Conservation (phyloP, 371 early-diverging fungal genomes). For the Mucor velutinosus region DNA sequence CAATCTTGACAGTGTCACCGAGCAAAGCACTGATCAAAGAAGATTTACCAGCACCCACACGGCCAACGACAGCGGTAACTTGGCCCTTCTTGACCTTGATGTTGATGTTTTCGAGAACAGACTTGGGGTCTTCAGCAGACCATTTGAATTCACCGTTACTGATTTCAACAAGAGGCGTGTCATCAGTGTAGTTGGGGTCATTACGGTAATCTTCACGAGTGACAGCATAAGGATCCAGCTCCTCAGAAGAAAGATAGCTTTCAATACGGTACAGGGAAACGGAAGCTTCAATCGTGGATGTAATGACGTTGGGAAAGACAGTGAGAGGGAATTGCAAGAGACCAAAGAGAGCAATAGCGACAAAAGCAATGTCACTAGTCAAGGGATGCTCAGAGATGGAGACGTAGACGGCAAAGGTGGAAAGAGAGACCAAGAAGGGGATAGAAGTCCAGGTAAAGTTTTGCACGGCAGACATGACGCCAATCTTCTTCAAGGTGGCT, state of each 20-base stretch:
- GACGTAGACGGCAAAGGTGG: constrained; percentile 84
- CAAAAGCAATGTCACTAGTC: constrained; percentile 81
- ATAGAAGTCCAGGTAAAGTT: constrained; percentile 76
- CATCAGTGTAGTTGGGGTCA: constrained; percentile 30
- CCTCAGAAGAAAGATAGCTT: constrained; percentile 75
- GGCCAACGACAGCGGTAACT: constrained; percentile 83
- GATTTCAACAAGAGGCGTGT: constrained; percentile 43
- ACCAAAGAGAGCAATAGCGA: constrained; percentile 90
- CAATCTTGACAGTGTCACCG: constrained; percentile 81
- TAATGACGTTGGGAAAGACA: constrained; percentile 63
- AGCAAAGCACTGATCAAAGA: constrained; percentile 81
- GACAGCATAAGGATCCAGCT: constrained; percentile 72
- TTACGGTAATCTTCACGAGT: constrained; percentile 45
- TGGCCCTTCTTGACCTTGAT: constrained; percentile 65
- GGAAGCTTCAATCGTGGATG: constrained; percentile 79
- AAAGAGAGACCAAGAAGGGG: constrained; percentile 87
- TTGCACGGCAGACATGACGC: constrained; percentile 61
- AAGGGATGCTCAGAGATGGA: constrained; percentile 60
- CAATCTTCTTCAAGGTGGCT: constrained; percentile 77
- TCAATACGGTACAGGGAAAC: constrained; percentile 84
- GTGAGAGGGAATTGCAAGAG: constrained; percentile 90
- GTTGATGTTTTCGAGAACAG: constrained; percentile 66
- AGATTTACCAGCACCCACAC: constrained; percentile 89
- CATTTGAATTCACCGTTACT: constrained; percentile 38
- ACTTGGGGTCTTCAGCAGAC: constrained; percentile 34